Percentiles rank a stretch among this genome's conserved stretches.
Evolutionary conservation across 192 early-diverging fungal species (phyloP).

Genomic region (Podila epicladia): DNA sequence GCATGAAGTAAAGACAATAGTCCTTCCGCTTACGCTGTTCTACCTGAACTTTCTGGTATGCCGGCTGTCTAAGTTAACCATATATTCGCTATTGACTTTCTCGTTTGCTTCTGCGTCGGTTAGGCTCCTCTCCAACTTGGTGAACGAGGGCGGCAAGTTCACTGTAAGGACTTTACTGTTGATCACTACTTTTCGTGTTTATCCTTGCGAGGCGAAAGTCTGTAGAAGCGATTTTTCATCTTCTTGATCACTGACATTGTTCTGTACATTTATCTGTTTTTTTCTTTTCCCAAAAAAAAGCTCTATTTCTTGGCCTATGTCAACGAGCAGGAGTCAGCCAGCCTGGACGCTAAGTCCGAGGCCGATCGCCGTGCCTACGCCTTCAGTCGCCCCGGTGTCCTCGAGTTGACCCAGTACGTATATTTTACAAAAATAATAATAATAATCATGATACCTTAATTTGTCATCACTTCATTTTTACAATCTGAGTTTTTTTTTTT

Average conservation of each 20-base stretch:
- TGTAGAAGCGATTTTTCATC: background rate
- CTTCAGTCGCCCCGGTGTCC: conserved; percentile 73
- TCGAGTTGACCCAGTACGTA: conserved; percentile 86
- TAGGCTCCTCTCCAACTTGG: conserved; percentile 60
- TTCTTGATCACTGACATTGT: background rate
- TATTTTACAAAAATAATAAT: too few species aligned
- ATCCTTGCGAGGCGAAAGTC: conserved; percentile 12
- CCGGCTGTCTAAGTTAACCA: too few species aligned
- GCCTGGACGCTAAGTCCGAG: conserved; percentile 59
- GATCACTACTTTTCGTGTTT: background rate
- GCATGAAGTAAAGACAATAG: conserved; percentile 73
- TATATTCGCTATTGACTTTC: background rate
- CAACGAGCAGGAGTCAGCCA: conserved; percentile 55
- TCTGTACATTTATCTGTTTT: background rate
- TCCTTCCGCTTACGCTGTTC: background rate
- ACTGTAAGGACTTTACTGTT: conserved; percentile 19
- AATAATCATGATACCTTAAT: too few species aligned
- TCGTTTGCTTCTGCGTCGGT: background rate
- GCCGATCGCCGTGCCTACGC: conserved; percentile 59
- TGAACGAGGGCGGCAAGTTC: conserved; percentile 59
- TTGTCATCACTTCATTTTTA: conserved; percentile 1
- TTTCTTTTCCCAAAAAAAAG: conserved; percentile 43
- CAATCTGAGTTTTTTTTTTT: background rate
- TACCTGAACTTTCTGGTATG: too few species aligned
- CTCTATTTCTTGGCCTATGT: conserved; percentile 84